Conservation (phyloP, 129 eudicot species). For the Ambrosia artemisiifolia region DNA sequence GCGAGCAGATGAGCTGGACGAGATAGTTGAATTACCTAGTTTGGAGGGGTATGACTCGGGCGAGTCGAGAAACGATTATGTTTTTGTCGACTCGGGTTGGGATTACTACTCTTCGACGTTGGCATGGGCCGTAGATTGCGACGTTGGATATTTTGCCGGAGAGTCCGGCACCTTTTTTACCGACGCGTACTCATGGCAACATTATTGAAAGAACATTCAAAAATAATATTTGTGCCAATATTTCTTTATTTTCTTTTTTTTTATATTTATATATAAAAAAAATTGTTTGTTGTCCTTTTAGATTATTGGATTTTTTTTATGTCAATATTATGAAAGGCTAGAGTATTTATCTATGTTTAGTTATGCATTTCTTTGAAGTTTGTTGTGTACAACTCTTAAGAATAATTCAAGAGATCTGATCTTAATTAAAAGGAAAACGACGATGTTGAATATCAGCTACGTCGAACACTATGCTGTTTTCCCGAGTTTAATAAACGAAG, state of each 20-base stretch:
- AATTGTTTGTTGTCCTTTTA: neutral
- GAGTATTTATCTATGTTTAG: neutral
- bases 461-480: no score
- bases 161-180: neutral
- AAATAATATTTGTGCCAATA: neutral
- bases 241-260: neutral
- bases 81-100: slow-evolving; percentile 23
- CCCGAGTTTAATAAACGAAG: no score
- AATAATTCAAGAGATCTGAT: no score
- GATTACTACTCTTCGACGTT: slow-evolving; percentile 3
- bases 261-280: no score
- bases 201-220: neutral
- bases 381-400: no score
- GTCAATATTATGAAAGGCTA: neutral
- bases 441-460: no score
- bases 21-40: slow-evolving; percentile 6
- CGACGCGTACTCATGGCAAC: slow-evolving; percentile 12
- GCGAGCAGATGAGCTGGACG: neutral
- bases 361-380: no score
- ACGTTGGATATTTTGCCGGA: slow-evolving; percentile 7
- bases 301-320: neutral
- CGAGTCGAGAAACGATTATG: slow-evolving; percentile 12
- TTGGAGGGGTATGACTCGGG: slow-evolving; percentile 17
- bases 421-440: no score
- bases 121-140: neutral